Evolutionary conservation across 495 filamentous ascomycete species (phyloP).

Genomic region (Annulohypoxylon moriforme): DNA sequence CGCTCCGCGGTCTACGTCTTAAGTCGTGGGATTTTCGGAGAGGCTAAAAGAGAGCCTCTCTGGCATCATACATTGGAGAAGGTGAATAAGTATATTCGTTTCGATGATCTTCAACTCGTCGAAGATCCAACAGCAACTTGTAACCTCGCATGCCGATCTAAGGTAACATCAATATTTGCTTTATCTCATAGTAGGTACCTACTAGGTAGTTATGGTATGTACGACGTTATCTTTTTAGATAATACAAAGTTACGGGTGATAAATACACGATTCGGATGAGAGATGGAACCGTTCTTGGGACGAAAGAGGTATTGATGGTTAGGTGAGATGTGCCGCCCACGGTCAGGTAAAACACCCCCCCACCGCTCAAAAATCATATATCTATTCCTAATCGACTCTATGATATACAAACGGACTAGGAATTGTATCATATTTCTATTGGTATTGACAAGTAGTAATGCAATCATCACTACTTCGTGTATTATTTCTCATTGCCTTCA

Average conservation of each 20-base stretch:
- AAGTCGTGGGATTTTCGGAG: conserved; percentile 1
- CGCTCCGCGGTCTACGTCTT: conserved; percentile 18
- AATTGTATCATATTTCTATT: background rate
- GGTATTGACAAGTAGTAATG: conserved; percentile 1
- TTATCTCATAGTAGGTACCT: background rate
- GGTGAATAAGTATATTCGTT: background rate
- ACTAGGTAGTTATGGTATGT: no score
- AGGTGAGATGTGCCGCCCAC: no score
- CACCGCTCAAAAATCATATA: no score
- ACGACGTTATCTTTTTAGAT: no score
- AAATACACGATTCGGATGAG: no score
- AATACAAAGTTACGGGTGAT: no score
- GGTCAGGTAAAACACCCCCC: no score
- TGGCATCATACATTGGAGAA: background rate
- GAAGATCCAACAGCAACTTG: background rate
- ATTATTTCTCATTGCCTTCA: conserved; percentile 28
- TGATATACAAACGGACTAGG: background rate
- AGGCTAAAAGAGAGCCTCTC: conserved; percentile 6
- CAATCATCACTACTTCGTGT: background rate
- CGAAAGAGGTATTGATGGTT: background rate
- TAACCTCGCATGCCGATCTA: background rate
- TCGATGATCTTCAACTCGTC: background rate
- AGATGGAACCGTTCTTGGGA: no score
- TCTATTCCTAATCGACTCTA: no score
- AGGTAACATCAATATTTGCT: background rate